These are phyloP conservation scores for Chaetomium cochliodes DNA, from an alignment of 495 filamentous ascomycete species.

Conservation along the genomic window DNA sequence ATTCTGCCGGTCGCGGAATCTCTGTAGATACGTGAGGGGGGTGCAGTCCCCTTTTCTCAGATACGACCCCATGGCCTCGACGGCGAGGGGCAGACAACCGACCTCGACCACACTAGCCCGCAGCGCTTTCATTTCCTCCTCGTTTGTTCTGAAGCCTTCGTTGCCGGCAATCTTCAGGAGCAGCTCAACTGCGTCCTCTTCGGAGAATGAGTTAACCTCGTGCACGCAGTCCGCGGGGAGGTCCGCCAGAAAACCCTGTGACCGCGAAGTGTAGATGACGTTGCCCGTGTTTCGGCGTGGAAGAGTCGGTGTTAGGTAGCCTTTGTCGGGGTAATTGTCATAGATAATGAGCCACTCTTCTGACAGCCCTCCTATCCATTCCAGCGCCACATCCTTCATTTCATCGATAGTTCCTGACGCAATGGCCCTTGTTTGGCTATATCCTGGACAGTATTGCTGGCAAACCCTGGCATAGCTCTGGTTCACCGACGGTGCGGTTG, in stretches of 20 bases:
- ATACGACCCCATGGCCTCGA: slow-evolving; percentile 23
- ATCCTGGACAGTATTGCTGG: background rate
- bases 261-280: slow-evolving; percentile 29
- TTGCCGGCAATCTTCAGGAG: slow-evolving; percentile 18
- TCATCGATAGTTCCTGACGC: background rate
- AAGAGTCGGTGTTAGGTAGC: background rate
- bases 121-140: background rate
- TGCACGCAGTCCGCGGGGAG: slow-evolving; percentile 6
- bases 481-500: slow-evolving; percentile 1
- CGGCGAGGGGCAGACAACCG: slow-evolving; percentile 27
- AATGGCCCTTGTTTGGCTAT: too few relatives aligned
- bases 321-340: slow-evolving; percentile 16
- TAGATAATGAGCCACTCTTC: slow-evolving; percentile 27
- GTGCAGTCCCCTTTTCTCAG: slow-evolving; percentile 10
- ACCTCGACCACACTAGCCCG: slow-evolving; percentile 19
- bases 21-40: slow-evolving; percentile 10
- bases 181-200: slow-evolving; percentile 21
- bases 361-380: slow-evolving; percentile 14
- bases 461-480: slow-evolving; percentile 20
- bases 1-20: background rate
- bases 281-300: slow-evolving; percentile 22
- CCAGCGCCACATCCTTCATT: slow-evolving; percentile 9
- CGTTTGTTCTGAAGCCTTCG: background rate
- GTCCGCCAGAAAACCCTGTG: background rate
- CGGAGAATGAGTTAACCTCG: slow-evolving; percentile 20